phyloP scores from a whole-genome alignment of 2,329 filamentous ascomycete species.

The Chaetomiaceae sp. region DNA sequence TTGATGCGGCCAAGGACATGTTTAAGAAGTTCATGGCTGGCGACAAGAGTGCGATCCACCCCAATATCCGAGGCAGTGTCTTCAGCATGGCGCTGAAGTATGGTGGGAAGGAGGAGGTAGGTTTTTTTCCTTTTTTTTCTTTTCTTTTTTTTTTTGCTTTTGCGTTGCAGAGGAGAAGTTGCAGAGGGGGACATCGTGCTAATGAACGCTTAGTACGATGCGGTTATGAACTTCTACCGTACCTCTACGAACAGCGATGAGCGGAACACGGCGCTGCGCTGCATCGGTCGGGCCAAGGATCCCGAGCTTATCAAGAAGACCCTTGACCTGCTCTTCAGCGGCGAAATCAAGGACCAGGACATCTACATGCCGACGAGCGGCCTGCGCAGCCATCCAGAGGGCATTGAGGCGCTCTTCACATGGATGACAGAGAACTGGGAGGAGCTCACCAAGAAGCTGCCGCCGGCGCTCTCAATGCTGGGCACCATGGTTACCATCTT shows the following conservation, averaged over 20 bases:
- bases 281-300: constrained; percentile 70
- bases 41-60: constrained; percentile 76
- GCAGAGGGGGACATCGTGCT: no score
- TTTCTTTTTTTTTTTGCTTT: constrained; percentile 7
- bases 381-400: constrained; percentile 68
- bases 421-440: constrained; percentile 91
- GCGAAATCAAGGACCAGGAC: constrained; percentile 89
- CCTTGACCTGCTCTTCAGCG: constrained; percentile 65
- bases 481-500: constrained; percentile 77
- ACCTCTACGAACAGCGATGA: constrained; percentile 74
- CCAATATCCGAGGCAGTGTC: constrained; percentile 82
- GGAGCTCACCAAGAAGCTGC: constrained; percentile 71
- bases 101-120: constrained; percentile 74
- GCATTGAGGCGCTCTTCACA: constrained; percentile 71
- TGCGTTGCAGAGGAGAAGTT: no score
- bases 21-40: constrained; percentile 78
- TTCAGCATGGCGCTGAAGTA: constrained; percentile 79
- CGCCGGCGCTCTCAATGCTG: constrained; percentile 80
- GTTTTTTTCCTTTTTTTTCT: constrained; percentile 17
- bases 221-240: constrained; percentile 68
- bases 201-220: constrained; percentile 69
- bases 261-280: constrained; percentile 83
- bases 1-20: constrained; percentile 81
- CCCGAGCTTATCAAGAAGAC: constrained; percentile 77
- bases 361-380: constrained; percentile 82